These are phyloP conservation scores for Macadamia tetraphylla DNA, from an alignment of 164 flowering plant species.

Conservation along the genomic window DNA sequence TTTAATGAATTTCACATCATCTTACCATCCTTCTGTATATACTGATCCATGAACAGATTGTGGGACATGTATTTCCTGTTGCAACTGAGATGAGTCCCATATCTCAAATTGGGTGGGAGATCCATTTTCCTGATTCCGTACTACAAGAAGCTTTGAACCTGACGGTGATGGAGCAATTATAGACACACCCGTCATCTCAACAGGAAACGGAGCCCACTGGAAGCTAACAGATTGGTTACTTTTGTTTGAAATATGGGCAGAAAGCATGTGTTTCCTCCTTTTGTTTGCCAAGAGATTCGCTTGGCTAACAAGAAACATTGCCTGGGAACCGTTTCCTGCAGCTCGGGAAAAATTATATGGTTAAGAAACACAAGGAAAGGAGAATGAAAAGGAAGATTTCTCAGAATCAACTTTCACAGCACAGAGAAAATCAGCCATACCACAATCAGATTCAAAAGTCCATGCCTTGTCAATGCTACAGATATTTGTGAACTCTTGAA, in stretches of 20 bases:
- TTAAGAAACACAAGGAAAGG: background rate
- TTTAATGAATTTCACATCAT: background rate
- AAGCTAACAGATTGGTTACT: conserved; percentile 37
- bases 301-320: conserved; percentile 75
- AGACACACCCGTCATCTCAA: conserved; percentile 76
- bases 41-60: conserved; percentile 82
- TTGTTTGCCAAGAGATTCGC: conserved; percentile 77
- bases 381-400: background rate
- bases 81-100: conserved; percentile 66
- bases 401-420: background rate
- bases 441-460: conserved; percentile 52
- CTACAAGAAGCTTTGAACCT: conserved; percentile 70
- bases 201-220: conserved; percentile 91
- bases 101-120: conserved; percentile 79
- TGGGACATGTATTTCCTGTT: conserved; percentile 76
- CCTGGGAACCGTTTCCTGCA: conserved; percentile 58
- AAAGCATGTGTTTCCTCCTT: conserved; percentile 51
- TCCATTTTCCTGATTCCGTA: conserved; percentile 74
- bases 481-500: conserved; percentile 59
- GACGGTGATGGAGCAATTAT: conserved; percentile 83
- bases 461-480: conserved; percentile 76
- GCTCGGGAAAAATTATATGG: background rate
- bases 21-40: conserved; percentile 88
- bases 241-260: conserved; percentile 46
- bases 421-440: conserved; percentile 28